Conservation (phyloP, 345 rosid species). For the Euphorbia peplus region DNA sequence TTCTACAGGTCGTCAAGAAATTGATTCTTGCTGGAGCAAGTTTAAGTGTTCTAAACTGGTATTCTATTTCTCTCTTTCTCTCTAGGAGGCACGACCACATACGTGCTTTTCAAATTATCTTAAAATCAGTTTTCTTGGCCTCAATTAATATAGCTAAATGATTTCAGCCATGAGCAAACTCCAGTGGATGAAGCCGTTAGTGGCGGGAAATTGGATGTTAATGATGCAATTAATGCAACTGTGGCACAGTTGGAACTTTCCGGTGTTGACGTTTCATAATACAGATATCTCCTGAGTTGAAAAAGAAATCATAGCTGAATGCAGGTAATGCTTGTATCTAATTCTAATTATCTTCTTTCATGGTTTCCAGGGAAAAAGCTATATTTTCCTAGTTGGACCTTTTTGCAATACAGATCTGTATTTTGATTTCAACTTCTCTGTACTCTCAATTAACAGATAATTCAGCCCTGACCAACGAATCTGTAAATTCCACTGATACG, state of each 20-base stretch:
- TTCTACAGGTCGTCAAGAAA: constrained; percentile 66
- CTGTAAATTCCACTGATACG: too few species aligned
- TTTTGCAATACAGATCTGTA: too few species aligned
- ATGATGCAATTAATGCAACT: constrained; percentile 61
- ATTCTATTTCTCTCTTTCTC: background rate
- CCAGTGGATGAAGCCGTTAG: constrained; percentile 82
- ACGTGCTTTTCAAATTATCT: background rate
- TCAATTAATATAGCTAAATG: background rate
- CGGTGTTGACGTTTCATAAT: constrained; percentile 43
- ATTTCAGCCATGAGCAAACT: constrained; percentile 68
- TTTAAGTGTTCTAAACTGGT: constrained; percentile 71
- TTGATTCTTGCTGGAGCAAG: constrained; percentile 78
- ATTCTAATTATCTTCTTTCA: background rate
- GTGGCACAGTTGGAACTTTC: constrained; percentile 63
- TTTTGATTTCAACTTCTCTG: too few species aligned
- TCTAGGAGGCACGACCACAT: background rate
- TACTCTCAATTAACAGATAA: too few species aligned
- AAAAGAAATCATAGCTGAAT: background rate
- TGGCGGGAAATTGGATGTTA: constrained; percentile 57
- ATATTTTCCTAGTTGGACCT: too few species aligned
- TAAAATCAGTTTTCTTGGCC: background rate
- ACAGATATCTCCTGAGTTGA: background rate
- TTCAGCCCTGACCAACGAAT: too few species aligned
- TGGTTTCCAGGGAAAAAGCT: too few species aligned
- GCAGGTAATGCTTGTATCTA: constrained; percentile 5